phyloP scores from a whole-genome alignment of 176 grass and related monocot species.

The Oryza rufipogon region DNA sequence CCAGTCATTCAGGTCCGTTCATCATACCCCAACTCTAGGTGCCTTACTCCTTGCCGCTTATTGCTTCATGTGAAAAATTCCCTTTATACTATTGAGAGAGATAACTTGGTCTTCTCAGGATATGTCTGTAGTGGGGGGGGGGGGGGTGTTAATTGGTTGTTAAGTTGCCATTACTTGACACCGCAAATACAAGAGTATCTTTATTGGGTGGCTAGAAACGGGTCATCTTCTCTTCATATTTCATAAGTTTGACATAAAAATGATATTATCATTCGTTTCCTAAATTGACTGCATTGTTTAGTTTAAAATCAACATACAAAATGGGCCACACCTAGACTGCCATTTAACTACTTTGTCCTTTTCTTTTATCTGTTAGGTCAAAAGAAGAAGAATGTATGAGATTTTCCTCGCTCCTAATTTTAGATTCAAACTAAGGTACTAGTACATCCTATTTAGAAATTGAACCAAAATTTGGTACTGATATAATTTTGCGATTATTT shows the following conservation, averaged over 20 bases:
- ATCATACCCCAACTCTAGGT: background rate
- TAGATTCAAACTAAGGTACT: conserved; percentile 6
- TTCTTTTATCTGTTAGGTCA: conserved; percentile 14
- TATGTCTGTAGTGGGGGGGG: background rate
- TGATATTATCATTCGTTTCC: background rate
- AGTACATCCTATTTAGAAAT: background rate
- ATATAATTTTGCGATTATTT: conserved; percentile 12
- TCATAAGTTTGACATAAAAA: conserved; percentile 19
- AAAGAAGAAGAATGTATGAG: conserved; percentile 18
- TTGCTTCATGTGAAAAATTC: background rate
- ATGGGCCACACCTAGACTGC: background rate
- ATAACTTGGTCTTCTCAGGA: background rate
- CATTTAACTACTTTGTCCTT: conserved; percentile 6
- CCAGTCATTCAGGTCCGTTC: conserved; percentile 76
- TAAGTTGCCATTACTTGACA: conserved; percentile 7
- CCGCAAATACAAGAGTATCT: background rate
- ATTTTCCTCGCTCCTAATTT: background rate
- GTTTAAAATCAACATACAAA: conserved; percentile 11
- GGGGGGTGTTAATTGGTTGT: background rate
- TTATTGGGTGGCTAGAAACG: background rate
- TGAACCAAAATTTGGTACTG: conserved; percentile 13
- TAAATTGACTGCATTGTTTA: background rate
- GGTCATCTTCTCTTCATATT: background rate
- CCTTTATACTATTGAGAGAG: background rate
- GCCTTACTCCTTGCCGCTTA: background rate